phyloP scores from a whole-genome alignment of 345 rosid species.

The Hibiscus mutabilis region DNA sequence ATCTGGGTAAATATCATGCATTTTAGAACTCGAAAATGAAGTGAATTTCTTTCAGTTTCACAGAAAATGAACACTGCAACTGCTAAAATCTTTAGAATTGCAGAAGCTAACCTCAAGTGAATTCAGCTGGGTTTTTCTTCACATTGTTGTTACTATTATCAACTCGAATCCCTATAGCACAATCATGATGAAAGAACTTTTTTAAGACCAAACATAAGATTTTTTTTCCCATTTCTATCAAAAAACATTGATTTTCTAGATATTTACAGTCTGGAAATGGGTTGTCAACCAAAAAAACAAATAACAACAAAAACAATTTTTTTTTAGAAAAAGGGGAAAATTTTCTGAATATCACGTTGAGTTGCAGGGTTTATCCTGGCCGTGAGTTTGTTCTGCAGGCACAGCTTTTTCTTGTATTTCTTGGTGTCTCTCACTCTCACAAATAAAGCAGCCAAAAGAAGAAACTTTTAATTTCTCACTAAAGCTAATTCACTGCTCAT shows the following conservation, averaged over 20 bases:
- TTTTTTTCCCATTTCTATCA: not conserved
- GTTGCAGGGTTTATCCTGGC: slow-evolving; percentile 13
- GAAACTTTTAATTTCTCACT: not conserved
- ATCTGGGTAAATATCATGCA: too few species aligned
- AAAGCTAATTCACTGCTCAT: not conserved
- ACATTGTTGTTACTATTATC: not conserved
- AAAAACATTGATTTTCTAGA: not conserved
- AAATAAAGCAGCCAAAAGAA: not conserved
- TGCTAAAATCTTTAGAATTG: not conserved
- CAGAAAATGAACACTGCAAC: too few species aligned
- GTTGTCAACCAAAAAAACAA: slow-evolving; percentile 15
- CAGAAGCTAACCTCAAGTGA: slow-evolving; percentile 8
- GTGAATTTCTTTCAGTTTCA: not conserved
- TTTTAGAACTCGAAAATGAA: too few species aligned
- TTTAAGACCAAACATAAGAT: not conserved
- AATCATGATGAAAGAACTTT: too few species aligned
- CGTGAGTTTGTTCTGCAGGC: not conserved
- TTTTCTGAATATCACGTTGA: slow-evolving; percentile 18
- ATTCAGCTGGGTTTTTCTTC: not conserved
- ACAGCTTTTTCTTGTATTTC: slow-evolving; percentile 17
- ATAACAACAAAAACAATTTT: not conserved
- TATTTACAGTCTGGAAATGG: slow-evolving; percentile 18
- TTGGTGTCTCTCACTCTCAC: slow-evolving; percentile 13
- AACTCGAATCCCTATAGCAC: not conserved
- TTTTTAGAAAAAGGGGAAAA: not conserved